Percentiles rank a stretch among this genome's conserved stretches.
Conservation (phyloP, 129 eudicot species). For the Saussurea involucrata region DNA sequence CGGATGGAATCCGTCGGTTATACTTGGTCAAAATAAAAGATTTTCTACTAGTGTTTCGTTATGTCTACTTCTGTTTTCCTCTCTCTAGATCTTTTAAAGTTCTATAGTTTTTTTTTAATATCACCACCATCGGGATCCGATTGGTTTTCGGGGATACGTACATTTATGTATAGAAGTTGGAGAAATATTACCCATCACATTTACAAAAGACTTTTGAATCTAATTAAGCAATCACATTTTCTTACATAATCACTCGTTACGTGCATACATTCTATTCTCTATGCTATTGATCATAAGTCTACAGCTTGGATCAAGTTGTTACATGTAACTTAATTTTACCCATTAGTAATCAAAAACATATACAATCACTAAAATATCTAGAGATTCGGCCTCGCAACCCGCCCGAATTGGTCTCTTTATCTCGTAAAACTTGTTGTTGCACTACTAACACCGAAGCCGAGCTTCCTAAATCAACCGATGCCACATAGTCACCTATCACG, state of each 20-base stretch:
- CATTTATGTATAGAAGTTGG: too few species aligned
- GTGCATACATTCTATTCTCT: neutral
- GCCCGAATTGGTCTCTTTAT: conserved; percentile 32
- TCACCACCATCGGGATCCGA: neutral
- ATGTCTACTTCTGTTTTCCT: too few species aligned
- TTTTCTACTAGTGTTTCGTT: too few species aligned
- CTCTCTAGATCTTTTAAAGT: too few species aligned
- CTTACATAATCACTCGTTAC: neutral
- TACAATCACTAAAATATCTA: conserved; percentile 15
- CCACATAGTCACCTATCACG: conserved; percentile 70
- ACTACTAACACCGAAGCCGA: conserved; percentile 68
- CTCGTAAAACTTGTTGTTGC: conserved; percentile 86
- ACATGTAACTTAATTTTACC: neutral
- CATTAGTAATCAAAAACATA: conserved; percentile 9
- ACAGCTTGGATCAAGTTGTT: neutral
- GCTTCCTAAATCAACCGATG: conserved; percentile 59
- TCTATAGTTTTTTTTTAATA: too few species aligned
- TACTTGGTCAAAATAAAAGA: too few species aligned
- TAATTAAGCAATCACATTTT: neutral
- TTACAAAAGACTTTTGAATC: neutral
- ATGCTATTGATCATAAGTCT: neutral
- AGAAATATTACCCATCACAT: too few species aligned
- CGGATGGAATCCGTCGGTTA: too few species aligned
- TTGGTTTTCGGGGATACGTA: too few species aligned
- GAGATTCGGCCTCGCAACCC: conserved; percentile 31